Percentiles rank a stretch among this genome's conserved stretches.
Evolutionary conservation across 352 stramenopile genomes (phyloP).

Genomic region (Globisporangium alternatum): DNA sequence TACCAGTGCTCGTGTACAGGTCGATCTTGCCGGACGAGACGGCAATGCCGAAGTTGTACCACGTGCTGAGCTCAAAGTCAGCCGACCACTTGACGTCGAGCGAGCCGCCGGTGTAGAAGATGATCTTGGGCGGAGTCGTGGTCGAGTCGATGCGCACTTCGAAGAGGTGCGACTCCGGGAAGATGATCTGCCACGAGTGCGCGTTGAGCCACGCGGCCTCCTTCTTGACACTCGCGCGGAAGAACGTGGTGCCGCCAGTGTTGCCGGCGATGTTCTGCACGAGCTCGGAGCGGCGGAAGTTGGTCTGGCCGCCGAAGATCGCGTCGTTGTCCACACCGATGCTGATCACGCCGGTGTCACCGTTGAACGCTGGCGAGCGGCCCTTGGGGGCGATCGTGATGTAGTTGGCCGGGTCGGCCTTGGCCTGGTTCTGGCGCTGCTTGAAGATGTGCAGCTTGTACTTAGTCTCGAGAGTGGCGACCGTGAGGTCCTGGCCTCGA

Average conservation of each 20-base stretch:
- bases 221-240: slow-evolving; percentile 49
- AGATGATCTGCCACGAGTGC: slow-evolving; percentile 58
- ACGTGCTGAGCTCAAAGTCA: slow-evolving; percentile 48
- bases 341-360: slow-evolving; percentile 58
- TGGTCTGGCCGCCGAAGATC: slow-evolving; percentile 50
- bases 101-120: slow-evolving; percentile 48
- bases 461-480: slow-evolving; percentile 49
- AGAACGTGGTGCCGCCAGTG: slow-evolving; percentile 28
- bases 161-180: slow-evolving; percentile 60
- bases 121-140: slow-evolving; percentile 42
- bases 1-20: slow-evolving; percentile 56
- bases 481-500: slow-evolving; percentile 46
- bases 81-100: slow-evolving; percentile 50
- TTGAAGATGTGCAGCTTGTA: slow-evolving; percentile 69
- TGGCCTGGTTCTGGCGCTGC: slow-evolving; percentile 44
- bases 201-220: slow-evolving; percentile 34
- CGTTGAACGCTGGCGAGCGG: slow-evolving; percentile 54
- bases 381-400: slow-evolving; percentile 31
- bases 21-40: slow-evolving; percentile 34
- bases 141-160: slow-evolving; percentile 60
- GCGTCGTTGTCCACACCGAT: slow-evolving; percentile 45
- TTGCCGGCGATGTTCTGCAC: slow-evolving; percentile 43
- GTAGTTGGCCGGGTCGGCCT: slow-evolving; percentile 47
- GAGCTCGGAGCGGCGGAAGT: slow-evolving; percentile 69
- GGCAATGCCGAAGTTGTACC: slow-evolving; percentile 71